phyloP scores from a whole-genome alignment of 768 basidiomycete genomes.

The Russula olivacea region DNA sequence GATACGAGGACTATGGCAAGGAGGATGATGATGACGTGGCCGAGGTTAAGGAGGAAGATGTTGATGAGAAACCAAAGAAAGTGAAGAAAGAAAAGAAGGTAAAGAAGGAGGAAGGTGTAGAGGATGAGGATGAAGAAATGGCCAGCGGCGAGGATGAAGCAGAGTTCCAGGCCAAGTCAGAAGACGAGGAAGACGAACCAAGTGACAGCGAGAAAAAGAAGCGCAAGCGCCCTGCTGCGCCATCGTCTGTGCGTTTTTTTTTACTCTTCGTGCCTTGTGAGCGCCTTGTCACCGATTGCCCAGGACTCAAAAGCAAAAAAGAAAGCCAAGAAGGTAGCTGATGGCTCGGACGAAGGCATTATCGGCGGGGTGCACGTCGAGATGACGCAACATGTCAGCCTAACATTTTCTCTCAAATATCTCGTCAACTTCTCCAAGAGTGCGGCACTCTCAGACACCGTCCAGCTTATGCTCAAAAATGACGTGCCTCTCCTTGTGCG shows the following conservation, averaged over 20 bases:
- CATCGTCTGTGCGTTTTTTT: conserved; percentile 40
- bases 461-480: conserved; percentile 85
- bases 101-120: conserved; percentile 38
- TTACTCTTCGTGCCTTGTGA: background rate
- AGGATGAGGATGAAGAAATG: conserved; percentile 37
- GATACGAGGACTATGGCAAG: conserved; percentile 27
- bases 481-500: conserved; percentile 84
- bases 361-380: conserved; percentile 64
- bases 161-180: conserved; percentile 33
- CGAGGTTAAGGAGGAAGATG: conserved; percentile 39
- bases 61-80: conserved; percentile 40
- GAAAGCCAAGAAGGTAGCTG: conserved; percentile 37
- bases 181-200: conserved; percentile 36
- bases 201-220: conserved; percentile 47
- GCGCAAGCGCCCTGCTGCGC: conserved; percentile 47
- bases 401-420: conserved; percentile 97
- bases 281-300: conserved; percentile 1
- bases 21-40: conserved; percentile 28
- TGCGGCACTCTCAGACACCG: conserved; percentile 59
- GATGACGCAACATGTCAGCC: conserved; percentile 84
- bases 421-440: conserved; percentile 96
- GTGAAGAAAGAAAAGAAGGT: conserved; percentile 51
- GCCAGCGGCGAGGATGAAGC: conserved; percentile 47
- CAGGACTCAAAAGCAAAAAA: conserved; percentile 47
- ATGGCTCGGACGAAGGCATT: conserved; percentile 41